Evolutionary conservation across 2,329 filamentous ascomycete genomes (phyloP).

Genomic region (Emmonsiellopsis sp.): DNA sequence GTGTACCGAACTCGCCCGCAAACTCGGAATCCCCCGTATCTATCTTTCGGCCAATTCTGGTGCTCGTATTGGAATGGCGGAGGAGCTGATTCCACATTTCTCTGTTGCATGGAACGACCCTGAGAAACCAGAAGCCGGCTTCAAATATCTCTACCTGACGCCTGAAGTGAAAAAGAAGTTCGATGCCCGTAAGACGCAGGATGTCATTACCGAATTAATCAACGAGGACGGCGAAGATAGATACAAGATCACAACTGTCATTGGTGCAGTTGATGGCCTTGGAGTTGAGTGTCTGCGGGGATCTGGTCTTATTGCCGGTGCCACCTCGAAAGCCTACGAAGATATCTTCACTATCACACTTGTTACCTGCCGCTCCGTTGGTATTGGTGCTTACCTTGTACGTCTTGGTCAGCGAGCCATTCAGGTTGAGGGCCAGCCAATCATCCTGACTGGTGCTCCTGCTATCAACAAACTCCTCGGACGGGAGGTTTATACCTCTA

Average conservation of each 20-base stretch:
- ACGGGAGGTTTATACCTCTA: slow-evolving; percentile 97
- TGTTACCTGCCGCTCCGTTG: slow-evolving; percentile 95
- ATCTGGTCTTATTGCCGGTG: slow-evolving; percentile 95
- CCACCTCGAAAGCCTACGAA: slow-evolving; percentile 92
- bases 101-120: slow-evolving; percentile 92
- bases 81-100: slow-evolving; percentile 95
- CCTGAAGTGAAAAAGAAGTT: slow-evolving; percentile 79
- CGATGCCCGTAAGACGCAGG: slow-evolving; percentile 62
- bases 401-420: slow-evolving; percentile 97
- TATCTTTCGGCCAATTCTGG: slow-evolving; percentile 98
- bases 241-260: slow-evolving; percentile 86
- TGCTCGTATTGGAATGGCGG: slow-evolving; percentile 91
- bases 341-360: slow-evolving; percentile 98
- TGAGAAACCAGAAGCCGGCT: slow-evolving; percentile 71
- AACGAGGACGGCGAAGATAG: slow-evolving; percentile 79
- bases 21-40: slow-evolving; percentile 89
- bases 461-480: slow-evolving; percentile 97
- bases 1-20: slow-evolving; percentile 91
- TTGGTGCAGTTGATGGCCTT: slow-evolving; percentile 89
- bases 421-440: slow-evolving; percentile 96
- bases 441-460: slow-evolving; percentile 94
- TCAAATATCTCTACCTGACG: slow-evolving; percentile 94
- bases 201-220: slow-evolving; percentile 81
- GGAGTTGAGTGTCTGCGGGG: slow-evolving; percentile 96
- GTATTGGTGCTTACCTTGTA: slow-evolving; percentile 98